These are phyloP conservation scores for Tricladium varicosporioides DNA, from an alignment of 2,329 filamentous ascomycete genomes.

Conservation along the genomic window DNA sequence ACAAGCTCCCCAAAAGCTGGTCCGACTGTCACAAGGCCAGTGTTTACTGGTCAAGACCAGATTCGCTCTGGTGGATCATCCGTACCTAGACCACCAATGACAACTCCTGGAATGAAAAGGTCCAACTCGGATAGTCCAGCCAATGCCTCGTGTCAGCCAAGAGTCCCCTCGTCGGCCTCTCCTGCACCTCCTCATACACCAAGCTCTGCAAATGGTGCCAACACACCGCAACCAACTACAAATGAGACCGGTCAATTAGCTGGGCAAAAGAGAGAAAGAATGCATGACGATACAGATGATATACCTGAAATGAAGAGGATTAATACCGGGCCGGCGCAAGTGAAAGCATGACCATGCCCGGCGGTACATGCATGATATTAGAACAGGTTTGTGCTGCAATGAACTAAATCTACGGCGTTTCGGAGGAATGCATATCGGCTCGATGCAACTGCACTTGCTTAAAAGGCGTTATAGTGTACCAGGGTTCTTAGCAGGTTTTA, in stretches of 20 bases:
- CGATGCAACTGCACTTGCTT: neutral
- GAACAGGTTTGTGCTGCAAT: neutral
- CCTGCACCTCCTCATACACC: constrained; percentile 18
- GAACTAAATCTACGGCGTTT: neutral
- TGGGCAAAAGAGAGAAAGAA: constrained; percentile 23
- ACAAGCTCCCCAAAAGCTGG: constrained; percentile 16
- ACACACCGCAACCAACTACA: constrained; percentile 4
- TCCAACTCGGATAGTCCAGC: constrained; percentile 25
- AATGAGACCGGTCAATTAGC: constrained; percentile 16
- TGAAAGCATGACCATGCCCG: constrained; percentile 17
- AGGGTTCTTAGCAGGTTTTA: too few species aligned
- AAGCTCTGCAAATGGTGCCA: constrained; percentile 7
- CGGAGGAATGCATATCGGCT: neutral
- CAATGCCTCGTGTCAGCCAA: constrained; percentile 18
- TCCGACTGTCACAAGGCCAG: constrained; percentile 28
- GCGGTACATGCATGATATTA: neutral
- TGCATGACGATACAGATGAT: constrained; percentile 24
- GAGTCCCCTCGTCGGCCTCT: constrained; percentile 23
- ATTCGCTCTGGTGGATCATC: constrained; percentile 21
- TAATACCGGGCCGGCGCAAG: constrained; percentile 20
- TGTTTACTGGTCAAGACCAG: constrained; percentile 26
- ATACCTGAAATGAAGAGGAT: constrained; percentile 24
- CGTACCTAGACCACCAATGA: constrained; percentile 33
- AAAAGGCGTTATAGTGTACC: neutral
- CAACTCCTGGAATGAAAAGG: constrained; percentile 22